These are phyloP conservation scores for Mallotus nudiflorus DNA, from an alignment of 345 rosid species.

Conservation along the genomic window DNA sequence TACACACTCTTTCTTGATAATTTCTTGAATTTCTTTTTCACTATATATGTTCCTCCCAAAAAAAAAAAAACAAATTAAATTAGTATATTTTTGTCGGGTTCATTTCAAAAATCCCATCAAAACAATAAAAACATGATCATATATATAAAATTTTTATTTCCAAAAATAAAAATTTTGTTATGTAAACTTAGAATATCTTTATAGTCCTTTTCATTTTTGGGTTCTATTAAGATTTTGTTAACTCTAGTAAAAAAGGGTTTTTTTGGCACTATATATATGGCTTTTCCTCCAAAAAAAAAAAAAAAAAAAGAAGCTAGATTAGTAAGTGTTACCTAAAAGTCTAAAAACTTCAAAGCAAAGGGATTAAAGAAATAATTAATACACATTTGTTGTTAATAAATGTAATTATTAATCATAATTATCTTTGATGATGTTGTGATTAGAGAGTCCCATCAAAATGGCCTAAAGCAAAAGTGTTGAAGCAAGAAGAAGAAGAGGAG, in stretches of 20 bases:
- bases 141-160: too few species aligned
- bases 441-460: constrained; percentile 54
- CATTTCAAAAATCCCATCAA: not conserved
- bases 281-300: not conserved
- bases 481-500: constrained; percentile 28
- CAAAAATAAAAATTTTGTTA: not conserved
- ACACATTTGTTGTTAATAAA: not conserved
- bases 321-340: not conserved
- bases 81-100: not conserved
- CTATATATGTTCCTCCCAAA: too few species aligned
- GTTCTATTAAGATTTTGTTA: not conserved
- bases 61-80: too few species aligned
- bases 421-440: not conserved
- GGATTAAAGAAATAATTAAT: too few species aligned
- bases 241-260: not conserved
- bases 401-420: not conserved
- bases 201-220: not conserved
- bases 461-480: constrained; percentile 20
- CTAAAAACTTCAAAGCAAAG: not conserved
- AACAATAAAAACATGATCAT: too few species aligned
- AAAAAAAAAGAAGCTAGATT: too few species aligned
- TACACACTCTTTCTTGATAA: not conserved
- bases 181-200: not conserved
- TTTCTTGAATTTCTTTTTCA: too few species aligned
- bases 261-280: constrained; percentile 3